phyloP scores from a whole-genome alignment of 2,329 filamentous ascomycete genomes.

The Aspergillus quadrilineatus region DNA sequence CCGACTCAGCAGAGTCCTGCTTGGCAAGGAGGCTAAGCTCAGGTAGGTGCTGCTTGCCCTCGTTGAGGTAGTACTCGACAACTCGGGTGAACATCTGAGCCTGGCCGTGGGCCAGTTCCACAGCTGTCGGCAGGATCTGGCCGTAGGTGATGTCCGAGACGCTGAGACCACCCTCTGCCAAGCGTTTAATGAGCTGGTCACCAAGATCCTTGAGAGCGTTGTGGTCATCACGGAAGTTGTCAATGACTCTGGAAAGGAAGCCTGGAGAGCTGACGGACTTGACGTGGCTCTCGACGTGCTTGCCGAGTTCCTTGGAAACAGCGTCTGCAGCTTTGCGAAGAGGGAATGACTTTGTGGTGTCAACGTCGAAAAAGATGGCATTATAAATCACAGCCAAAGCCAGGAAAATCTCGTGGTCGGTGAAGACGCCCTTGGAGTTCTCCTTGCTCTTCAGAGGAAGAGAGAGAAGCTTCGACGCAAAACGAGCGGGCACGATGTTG shows the following conservation, averaged over 20 bases:
- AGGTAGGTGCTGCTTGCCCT: constrained; percentile 56
- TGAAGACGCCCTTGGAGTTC: constrained; percentile 53
- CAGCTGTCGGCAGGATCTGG: constrained; percentile 67
- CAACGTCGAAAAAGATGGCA: constrained; percentile 64
- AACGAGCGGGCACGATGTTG: constrained; percentile 57
- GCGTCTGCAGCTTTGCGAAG: constrained; percentile 59
- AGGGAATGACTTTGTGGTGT: constrained; percentile 66
- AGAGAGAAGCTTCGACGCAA: constrained; percentile 56
- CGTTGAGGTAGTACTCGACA: constrained; percentile 69
- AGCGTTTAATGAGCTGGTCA: constrained; percentile 61
- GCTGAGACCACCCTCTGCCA: constrained; percentile 63
- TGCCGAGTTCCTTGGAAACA: constrained; percentile 59
- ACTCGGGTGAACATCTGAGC: constrained; percentile 70
- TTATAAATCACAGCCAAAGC: constrained; percentile 66
- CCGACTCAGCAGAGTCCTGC: constrained; percentile 55
- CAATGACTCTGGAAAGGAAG: constrained; percentile 54
- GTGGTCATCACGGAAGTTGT: constrained; percentile 51
- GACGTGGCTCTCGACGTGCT: constrained; percentile 63
- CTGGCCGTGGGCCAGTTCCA: constrained; percentile 68
- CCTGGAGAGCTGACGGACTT: constrained; percentile 59
- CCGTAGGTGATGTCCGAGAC: constrained; percentile 68
- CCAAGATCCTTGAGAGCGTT: constrained; percentile 64
- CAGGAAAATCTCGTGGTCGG: constrained; percentile 58
- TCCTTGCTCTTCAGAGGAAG: constrained; percentile 56
- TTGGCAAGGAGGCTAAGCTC: constrained; percentile 62